These are phyloP conservation scores for Fusarium camptoceras DNA, from an alignment of 2,329 filamentous ascomycete genomes.

Conservation along the genomic window DNA sequence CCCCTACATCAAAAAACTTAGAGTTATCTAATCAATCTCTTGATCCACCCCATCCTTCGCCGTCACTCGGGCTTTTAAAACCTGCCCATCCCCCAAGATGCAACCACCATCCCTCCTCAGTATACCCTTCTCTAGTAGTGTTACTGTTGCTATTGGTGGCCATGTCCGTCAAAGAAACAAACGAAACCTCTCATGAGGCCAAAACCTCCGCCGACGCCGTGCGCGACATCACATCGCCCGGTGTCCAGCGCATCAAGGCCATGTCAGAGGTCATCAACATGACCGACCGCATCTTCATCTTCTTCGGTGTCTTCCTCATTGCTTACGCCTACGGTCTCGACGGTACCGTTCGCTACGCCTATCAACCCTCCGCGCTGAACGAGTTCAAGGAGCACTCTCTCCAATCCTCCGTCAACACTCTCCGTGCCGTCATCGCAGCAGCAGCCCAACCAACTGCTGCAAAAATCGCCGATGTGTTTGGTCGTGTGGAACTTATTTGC, in stretches of 20 bases:
- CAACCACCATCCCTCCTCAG: neutral
- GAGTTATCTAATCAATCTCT: conserved; percentile 40
- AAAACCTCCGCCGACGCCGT: conserved; percentile 43
- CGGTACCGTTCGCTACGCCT: conserved; percentile 65
- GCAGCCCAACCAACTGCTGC: conserved; percentile 69
- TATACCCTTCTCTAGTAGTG: neutral
- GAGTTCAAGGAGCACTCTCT: conserved; percentile 65
- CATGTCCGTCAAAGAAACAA: conserved; percentile 26
- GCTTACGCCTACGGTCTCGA: conserved; percentile 74
- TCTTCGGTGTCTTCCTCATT: conserved; percentile 70
- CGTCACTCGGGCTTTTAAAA: neutral
- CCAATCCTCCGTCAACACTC: conserved; percentile 67
- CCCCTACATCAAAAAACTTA: conserved; percentile 16
- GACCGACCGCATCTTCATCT: conserved; percentile 67
- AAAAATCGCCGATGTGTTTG: conserved; percentile 73
- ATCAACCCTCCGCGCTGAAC: conserved; percentile 67
- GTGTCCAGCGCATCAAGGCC: conserved; percentile 70
- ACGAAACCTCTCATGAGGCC: conserved; percentile 15
- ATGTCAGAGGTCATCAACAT: conserved; percentile 64
- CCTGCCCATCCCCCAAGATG: neutral
- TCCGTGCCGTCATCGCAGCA: conserved; percentile 70
- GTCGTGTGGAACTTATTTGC: conserved; percentile 67
- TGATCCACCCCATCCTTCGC: neutral
- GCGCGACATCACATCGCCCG: conserved; percentile 57
- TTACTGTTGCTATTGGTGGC: too few species aligned